Conservation (phyloP, 768 basidiomycete genomes). For the Hypholoma fasciculare region DNA sequence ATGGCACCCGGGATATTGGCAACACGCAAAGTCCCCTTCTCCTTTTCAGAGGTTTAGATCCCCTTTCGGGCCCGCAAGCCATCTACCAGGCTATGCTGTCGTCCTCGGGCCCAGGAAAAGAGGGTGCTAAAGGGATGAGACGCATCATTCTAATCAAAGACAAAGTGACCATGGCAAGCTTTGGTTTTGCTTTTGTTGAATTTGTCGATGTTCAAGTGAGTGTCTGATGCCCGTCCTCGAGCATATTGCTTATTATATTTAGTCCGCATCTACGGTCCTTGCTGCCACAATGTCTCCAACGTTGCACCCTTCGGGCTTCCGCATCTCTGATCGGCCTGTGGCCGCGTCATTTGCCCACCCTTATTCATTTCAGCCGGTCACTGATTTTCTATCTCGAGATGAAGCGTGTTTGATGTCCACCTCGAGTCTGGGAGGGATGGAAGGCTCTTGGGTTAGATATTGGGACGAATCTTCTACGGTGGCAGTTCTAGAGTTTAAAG, state of each 20-base stretch:
- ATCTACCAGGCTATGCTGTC: constrained; percentile 81
- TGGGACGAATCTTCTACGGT: constrained; percentile 89
- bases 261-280: constrained; percentile 84
- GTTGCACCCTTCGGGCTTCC: constrained; percentile 90
- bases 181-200: constrained; percentile 94
- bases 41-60: constrained; percentile 89
- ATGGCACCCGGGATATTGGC: constrained; percentile 96
- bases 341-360: constrained; percentile 93
- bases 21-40: constrained; percentile 80
- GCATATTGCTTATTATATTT: not conserved
- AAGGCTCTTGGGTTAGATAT: constrained; percentile 79
- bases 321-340: constrained; percentile 85
- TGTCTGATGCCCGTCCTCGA: not conserved
- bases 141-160: constrained; percentile 90
- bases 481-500: constrained; percentile 77
- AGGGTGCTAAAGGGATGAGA: constrained; percentile 85
- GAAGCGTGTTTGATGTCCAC: constrained; percentile 76
- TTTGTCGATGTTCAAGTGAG: constrained; percentile 82
- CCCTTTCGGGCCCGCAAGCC: constrained; percentile 83
- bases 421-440: constrained; percentile 65
- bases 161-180: constrained; percentile 82
- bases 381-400: constrained; percentile 73
- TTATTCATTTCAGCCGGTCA: constrained; percentile 83
- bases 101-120: constrained; percentile 75
- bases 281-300: constrained; percentile 86